These are phyloP conservation scores for Clathrospora elynae DNA, from an alignment of 2,329 filamentous ascomycete species.

Conservation along the genomic window DNA sequence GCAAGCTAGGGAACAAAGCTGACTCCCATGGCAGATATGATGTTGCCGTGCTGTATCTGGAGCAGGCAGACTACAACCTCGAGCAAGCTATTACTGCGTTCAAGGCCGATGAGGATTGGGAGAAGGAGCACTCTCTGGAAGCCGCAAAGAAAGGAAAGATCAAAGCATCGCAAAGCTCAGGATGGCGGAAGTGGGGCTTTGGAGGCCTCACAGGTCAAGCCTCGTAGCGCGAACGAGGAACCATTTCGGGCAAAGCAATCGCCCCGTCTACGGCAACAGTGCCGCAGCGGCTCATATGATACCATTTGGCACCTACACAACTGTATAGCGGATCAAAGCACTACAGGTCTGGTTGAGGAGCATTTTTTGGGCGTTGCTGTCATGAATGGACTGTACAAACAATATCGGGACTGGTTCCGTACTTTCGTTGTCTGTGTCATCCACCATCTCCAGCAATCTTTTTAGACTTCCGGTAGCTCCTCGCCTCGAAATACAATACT, in stretches of 20 bases:
- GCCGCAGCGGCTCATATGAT: background rate
- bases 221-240: constrained; percentile 20
- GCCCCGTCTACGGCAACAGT: background rate
- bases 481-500: background rate
- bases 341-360: too few relatives aligned
- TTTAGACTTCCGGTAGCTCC: background rate
- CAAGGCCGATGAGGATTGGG: constrained; percentile 76
- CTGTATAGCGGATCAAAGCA: background rate
- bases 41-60: constrained; percentile 74
- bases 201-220: constrained; percentile 47
- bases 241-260: background rate
- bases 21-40: constrained; percentile 61
- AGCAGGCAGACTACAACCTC: constrained; percentile 70
- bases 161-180: constrained; percentile 31
- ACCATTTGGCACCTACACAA: background rate
- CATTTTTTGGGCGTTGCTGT: background rate
- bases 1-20: constrained; percentile 26
- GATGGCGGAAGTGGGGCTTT: constrained; percentile 44
- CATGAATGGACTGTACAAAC: background rate
- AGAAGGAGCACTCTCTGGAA: constrained; percentile 67
- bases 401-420: background rate
- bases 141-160: constrained; percentile 53
- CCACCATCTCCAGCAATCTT: too few relatives aligned
- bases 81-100: constrained; percentile 67
- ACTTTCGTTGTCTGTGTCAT: too few relatives aligned